Conservation (phyloP, 2,329 filamentous ascomycete species). For the Sclerotinia sclerotiorum region DNA sequence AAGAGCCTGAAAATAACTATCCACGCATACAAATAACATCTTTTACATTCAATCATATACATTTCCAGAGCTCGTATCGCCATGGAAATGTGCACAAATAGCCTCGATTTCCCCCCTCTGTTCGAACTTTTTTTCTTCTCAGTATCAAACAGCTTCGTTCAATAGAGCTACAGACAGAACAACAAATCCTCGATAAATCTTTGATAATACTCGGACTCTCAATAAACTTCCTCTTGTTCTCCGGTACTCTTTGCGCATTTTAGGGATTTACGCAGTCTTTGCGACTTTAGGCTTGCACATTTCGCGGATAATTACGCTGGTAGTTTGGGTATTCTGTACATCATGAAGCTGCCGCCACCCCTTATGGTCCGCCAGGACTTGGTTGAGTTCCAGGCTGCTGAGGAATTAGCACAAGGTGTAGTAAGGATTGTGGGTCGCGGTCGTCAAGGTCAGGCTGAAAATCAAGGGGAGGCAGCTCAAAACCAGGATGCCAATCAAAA, state of each 20-base stretch:
- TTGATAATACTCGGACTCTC: background rate
- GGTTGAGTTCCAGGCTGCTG: too few species aligned
- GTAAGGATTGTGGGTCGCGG: too few species aligned
- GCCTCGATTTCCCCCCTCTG: background rate
- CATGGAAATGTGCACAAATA: background rate
- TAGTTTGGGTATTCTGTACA: background rate
- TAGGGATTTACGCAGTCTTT: too few species aligned
- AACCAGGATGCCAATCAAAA: too few species aligned
- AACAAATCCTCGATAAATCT: background rate
- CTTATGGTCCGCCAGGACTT: too few species aligned
- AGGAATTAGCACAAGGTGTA: too few species aligned
- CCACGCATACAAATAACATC: too few species aligned
- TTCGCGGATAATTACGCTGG: background rate
- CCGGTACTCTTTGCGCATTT: too few species aligned
- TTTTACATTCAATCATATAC: background rate
- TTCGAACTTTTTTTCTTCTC: background rate
- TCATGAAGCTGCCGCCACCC: background rate
- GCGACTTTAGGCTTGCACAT: background rate
- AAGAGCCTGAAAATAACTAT: background rate
- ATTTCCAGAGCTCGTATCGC: background rate
- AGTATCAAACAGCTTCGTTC: background rate
- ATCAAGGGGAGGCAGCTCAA: too few species aligned
- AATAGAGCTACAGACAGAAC: background rate
- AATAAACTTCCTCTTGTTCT: background rate
- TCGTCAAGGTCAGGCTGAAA: too few species aligned